Percentiles rank a stretch among this genome's conserved stretches.
Evolutionary conservation across 1,284 basidiomycete species (phyloP).

Genomic region (Austroboletus olivaceoglutinosus): DNA sequence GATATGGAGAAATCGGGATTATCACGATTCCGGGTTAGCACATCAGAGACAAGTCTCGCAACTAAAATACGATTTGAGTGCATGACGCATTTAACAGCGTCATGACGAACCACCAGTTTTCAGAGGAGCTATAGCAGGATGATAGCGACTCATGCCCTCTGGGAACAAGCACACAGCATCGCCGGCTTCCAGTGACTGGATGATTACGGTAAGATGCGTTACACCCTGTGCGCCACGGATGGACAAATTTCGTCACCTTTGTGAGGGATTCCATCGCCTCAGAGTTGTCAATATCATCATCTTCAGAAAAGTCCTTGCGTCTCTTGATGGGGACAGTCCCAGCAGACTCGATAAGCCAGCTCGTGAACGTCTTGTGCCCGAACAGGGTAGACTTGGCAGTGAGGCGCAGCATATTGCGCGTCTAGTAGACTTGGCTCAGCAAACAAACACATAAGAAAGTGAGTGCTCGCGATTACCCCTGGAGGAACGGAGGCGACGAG

Average conservation of each 20-base stretch:
- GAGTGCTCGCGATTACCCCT: conserved; percentile 42
- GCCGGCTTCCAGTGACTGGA: conserved; percentile 68
- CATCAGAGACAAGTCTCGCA: conserved; percentile 75
- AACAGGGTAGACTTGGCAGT: conserved; percentile 87
- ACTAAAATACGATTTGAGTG: conserved; percentile 42
- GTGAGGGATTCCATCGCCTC: conserved; percentile 66
- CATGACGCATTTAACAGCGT: not conserved
- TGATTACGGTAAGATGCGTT: not conserved
- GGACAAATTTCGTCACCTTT: conserved; percentile 42
- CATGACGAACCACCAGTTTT: conserved; percentile 71
- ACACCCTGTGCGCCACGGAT: not conserved
- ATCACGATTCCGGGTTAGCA: conserved; percentile 66
- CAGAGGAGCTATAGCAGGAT: conserved; percentile 77
- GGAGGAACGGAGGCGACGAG: conserved; percentile 69
- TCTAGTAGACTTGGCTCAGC: conserved; percentile 26
- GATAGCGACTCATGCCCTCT: conserved; percentile 80
- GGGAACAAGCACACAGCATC: conserved; percentile 82
- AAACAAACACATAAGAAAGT: not conserved
- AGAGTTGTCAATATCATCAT: conserved; percentile 57
- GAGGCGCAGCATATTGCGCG: conserved; percentile 74
- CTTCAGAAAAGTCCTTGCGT: conserved; percentile 62
- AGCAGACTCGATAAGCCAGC: conserved; percentile 84
- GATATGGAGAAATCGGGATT: conserved; percentile 69
- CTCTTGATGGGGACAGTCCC: conserved; percentile 81
- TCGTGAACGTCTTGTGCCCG: conserved; percentile 76